These are phyloP conservation scores for Esteya vermicola DNA, from an alignment of 2,329 filamentous ascomycete species.

Conservation along the genomic window DNA sequence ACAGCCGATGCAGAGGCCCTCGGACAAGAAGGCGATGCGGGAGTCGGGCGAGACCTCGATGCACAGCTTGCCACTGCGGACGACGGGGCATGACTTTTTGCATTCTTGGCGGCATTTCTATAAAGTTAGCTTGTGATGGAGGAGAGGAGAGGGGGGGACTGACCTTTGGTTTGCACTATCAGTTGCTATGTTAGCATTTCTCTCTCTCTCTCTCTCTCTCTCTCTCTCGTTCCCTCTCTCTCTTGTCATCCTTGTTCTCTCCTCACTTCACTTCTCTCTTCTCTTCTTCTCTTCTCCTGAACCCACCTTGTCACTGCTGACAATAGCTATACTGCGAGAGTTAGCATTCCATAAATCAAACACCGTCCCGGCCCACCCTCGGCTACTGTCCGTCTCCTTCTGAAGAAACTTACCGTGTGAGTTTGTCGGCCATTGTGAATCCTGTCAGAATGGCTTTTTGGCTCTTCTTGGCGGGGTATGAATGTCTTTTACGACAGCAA, in stretches of 20 bases:
- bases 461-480: constrained; percentile 8
- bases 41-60: constrained; percentile 84
- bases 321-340: constrained; percentile 76
- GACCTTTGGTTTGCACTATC: constrained; percentile 79
- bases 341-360: constrained; percentile 12
- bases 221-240: background rate
- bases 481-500: background rate
- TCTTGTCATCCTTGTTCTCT: no score
- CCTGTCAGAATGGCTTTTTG: no score
- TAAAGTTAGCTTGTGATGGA: background rate
- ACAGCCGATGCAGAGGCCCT: constrained; percentile 86
- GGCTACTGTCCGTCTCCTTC: no score
- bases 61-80: constrained; percentile 78
- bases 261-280: background rate
- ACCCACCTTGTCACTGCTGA: constrained; percentile 89
- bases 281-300: constrained; percentile 3
- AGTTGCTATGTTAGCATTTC: constrained; percentile 19
- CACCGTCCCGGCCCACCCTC: no score
- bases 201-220: background rate
- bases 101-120: constrained; percentile 98
- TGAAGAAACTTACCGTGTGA: constrained; percentile 61
- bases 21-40: constrained; percentile 95
- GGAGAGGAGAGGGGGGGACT: constrained; percentile 2
- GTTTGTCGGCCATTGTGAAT: constrained; percentile 19
- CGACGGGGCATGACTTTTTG: constrained; percentile 96